Conservation (phyloP, 2,329 filamentous ascomycete species). For the Endocalyx cinctus region DNA sequence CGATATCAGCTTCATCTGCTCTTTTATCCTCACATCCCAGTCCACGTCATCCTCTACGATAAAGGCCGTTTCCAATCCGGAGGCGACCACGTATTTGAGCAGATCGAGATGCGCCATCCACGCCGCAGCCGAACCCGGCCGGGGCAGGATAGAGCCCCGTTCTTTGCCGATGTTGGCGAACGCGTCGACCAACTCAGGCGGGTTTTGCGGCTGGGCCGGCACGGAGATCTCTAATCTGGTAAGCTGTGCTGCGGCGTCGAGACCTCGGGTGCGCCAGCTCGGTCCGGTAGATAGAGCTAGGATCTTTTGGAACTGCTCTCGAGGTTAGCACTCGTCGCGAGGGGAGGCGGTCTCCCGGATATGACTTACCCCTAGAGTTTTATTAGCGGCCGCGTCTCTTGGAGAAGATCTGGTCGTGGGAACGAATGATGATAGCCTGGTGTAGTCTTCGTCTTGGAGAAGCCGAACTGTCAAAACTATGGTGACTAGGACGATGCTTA, state of each 20-base stretch:
- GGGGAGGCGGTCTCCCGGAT: neutral
- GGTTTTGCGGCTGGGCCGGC: conserved; percentile 26
- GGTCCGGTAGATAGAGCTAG: conserved; percentile 26
- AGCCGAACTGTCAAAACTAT: too few species aligned
- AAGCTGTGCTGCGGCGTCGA: conserved; percentile 28
- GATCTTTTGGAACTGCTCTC: conserved; percentile 20
- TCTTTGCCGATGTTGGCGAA: conserved; percentile 20
- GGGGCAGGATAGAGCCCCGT: conserved; percentile 5
- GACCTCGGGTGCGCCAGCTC: conserved; percentile 31
- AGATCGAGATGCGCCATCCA: conserved; percentile 29
- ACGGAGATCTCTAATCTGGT: conserved; percentile 27
- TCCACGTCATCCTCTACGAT: conserved; percentile 34
- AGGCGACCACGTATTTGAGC: conserved; percentile 22
- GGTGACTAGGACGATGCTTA: too few species aligned
- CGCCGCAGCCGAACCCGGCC: conserved; percentile 15
- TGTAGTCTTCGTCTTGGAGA: too few species aligned
- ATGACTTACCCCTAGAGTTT: too few species aligned
- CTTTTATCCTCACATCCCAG: conserved; percentile 30
- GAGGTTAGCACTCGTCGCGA: too few species aligned
- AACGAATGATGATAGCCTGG: too few species aligned
- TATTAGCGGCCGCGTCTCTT: too few species aligned
- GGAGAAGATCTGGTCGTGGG: too few species aligned
- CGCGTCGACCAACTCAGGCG: conserved; percentile 21
- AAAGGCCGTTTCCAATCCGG: conserved; percentile 19
- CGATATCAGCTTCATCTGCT: conserved; percentile 25